Evolutionary conservation across 371 early-diverging fungal species (phyloP).

Genomic region (Sporodiniella umbellata): DNA sequence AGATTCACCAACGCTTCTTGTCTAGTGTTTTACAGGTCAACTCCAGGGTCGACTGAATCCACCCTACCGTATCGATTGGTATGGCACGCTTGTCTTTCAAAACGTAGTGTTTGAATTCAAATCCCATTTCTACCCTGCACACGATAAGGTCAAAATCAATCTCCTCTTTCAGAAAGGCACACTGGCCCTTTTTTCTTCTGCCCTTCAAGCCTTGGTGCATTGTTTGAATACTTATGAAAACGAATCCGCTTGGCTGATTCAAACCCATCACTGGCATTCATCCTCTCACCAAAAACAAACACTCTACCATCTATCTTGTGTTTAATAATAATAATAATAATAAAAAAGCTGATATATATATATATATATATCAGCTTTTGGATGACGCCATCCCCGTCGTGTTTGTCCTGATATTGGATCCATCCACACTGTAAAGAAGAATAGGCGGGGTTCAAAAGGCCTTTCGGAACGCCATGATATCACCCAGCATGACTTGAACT

Average conservation of each 20-base stretch:
- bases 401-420: too few species aligned
- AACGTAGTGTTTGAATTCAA: conserved; percentile 3
- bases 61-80: conserved; percentile 11
- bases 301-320: neutral
- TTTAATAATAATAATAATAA: too few species aligned
- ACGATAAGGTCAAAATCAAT: conserved; percentile 8
- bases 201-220: conserved; percentile 9
- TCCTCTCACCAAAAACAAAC: too few species aligned
- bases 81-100: conserved; percentile 16
- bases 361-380: neutral
- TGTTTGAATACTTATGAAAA: conserved; percentile 18
- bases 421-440: too few species aligned
- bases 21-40: conserved; percentile 18
- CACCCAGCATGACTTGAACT: neutral
- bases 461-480: neutral
- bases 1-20: too few species aligned
- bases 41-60: conserved; percentile 15
- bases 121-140: conserved; percentile 15
- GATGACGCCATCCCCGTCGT: too few species aligned
- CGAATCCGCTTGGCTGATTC: conserved; percentile 22
- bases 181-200: conserved; percentile 4
- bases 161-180: conserved; percentile 1
- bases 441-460: neutral
- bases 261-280: conserved; percentile 17
- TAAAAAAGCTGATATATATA: neutral